Base-by-base conservation (phyloP, 768 basidiomycete species). In the Phlegmacium glaucopus region DNA sequence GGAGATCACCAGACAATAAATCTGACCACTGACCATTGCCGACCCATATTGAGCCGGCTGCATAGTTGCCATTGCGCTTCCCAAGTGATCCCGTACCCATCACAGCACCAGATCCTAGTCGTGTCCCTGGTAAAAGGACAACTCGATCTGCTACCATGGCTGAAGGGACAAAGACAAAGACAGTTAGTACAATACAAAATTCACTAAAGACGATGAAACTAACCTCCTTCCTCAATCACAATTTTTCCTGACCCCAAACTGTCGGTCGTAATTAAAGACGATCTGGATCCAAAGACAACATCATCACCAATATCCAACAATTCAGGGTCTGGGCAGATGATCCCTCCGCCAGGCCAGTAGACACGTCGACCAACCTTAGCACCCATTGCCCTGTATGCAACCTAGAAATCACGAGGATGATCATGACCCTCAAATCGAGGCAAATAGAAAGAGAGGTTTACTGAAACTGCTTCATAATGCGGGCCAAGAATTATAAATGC, bases 141-240 rank as follows among this genome's bases (percentile, higher is more conserved):
- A 72, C 70, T 6, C 74, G 70, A 54, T 77, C 75, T n/a, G 74
- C 74, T 27, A 77, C 70, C 75, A 76, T 77, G 22, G 74, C 73
- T 66, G 42, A 11, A 52, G 13, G 9, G 38, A 38, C 17, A 48
- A 36, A 15, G n/a, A 45, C n/a, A 38, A n/a, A n/a, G n/a, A n/a
- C n/a, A n/a, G n/a, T n/a, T n/a, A n/a, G n/a, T n/a, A n/a, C n/a
- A n/a, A n/a, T n/a, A n/a, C n/a, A n/a, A n/a, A n/a, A n/a, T 13
- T n/a, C 32, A 10, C 8, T 25, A 35, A 41, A 13, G 10, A 9
- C 48, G 44, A 4, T 44, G 11, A 4, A 13, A 35, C 61, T 47
- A 45, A 68, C 71, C 69, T 44, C 75, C 75, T 35, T 61, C 60
- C n/a, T 61, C 69, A 47, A 77, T 69, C 8, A 60, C 55, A 38